Evolutionary conservation across 306 rosid species (phyloP), one percentile per base, ranked within the genome.

Genomic region (Biancaea sappan): DNA sequence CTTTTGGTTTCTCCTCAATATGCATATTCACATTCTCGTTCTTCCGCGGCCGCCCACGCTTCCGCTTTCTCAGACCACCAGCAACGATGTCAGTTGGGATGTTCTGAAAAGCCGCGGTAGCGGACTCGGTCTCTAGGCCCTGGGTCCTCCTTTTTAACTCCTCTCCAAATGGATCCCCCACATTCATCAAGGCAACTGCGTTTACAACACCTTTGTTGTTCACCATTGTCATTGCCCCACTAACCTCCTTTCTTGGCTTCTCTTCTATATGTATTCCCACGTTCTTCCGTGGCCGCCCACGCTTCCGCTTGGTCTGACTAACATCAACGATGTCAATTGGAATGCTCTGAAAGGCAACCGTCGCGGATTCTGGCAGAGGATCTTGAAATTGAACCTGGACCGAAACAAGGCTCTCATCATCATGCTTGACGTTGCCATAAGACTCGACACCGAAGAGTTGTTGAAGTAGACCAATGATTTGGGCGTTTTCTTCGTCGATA

Each of bases 41-140:
- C 88, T 80, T 90, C 5, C 92, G 75, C 11, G 96, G 95, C 81
- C 95, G 84, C 48, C 96, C 98, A 22, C 96, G 89, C 86, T 85
- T 89, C 58, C 98, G 82, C 86, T 86, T 84, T 46, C 41, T 67
- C 57, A 57, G 65, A 29, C 43, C 9, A 12, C 38, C 26, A 1
- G 48, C 74, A 4, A 32, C 66, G 13, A 78, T 26, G 4, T 52
- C 72, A 41, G 62, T 32, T 2, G 87, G 66, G 54, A 72, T 35
- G 62, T 26, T 37, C 47, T 24, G 78, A 12, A 29, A 6, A 38
- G 64, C 11, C 2, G 14, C 41, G 7, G 66, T 53, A 18, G 50
- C 60, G 3, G 73, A 22, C 13, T 65, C 79, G 1, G 69, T 74
- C 38, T 50, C 61, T 6, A 75, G 69, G 32, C 57, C 78, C 22